These are phyloP conservation scores for Cystobasidium slooffiae DNA, from an alignment of 1,284 basidiomycete species.

Conservation along the genomic window DNA sequence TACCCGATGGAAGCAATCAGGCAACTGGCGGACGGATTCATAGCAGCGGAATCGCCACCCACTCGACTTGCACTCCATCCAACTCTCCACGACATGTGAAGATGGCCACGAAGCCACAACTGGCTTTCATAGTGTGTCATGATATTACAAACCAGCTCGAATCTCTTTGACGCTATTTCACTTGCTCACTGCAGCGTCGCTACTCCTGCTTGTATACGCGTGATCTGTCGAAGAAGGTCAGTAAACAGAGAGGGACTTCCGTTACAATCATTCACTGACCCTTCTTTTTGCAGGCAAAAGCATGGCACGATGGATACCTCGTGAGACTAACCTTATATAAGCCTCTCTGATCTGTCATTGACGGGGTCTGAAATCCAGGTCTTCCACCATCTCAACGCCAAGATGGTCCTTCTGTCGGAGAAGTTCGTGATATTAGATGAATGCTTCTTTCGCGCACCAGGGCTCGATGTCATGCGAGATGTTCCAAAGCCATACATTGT, in stretches of 20 bases:
- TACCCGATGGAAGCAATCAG: too few species aligned
- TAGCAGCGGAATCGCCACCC: neutral
- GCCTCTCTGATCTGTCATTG: neutral
- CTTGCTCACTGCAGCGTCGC: constrained; percentile 12
- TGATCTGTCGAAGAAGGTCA: constrained; percentile 38
- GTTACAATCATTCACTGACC: neutral
- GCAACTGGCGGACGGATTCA: too few species aligned
- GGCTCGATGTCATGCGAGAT: constrained; percentile 4
- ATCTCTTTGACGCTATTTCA: neutral
- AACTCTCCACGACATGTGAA: constrained; percentile 2
- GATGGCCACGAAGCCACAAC: constrained; percentile 8
- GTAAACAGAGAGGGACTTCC: neutral
- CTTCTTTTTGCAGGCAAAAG: constrained; percentile 4
- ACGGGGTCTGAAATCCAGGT: neutral
- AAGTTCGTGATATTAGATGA: constrained; percentile 35
- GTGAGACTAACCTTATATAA: neutral
- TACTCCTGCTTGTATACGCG: constrained; percentile 44
- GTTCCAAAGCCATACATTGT: constrained; percentile 18
- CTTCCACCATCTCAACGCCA: constrained; percentile 41
- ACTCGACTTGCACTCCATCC: neutral
- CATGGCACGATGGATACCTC: constrained; percentile 44
- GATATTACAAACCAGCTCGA: neutral
- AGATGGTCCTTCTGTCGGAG: constrained; percentile 27
- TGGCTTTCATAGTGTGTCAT: constrained; percentile 18
- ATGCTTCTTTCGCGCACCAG: constrained; percentile 37